Evolutionary conservation across 805 yeast genomes (phyloP), one percentile per base, ranked within the genome.

Genomic region (Spathaspora arborariae): DNA sequence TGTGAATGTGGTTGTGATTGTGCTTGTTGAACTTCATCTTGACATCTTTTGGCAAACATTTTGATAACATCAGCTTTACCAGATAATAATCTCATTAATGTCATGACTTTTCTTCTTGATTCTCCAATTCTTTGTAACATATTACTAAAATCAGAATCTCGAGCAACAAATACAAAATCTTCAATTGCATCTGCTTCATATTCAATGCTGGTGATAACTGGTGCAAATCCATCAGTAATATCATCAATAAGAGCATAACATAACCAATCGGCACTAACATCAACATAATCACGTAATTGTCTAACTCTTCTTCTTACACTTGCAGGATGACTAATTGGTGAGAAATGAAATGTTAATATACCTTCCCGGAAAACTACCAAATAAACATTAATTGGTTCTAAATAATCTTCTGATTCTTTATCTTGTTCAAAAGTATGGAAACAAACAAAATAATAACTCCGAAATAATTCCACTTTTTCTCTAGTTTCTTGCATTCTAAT

Each of bases 51-150:
- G 34, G 96, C 94, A 72, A 92, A 89, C 95, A 90, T 91, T 56
- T 87, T 86, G 58, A 92, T 88, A 45, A 92, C 98, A 64, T 92
- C 98, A 0, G 97, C 97, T 63, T 92, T 92, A 52, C 96, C 96
- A 36, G 92, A 82, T 43, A 92, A 74, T 52, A 92, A 71, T 58
- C 98, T 78, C 87, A 91, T 83, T 59, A 92, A 67, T 1, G 96
- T 85, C 97, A 92, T 92, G 27, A 91, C 95, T 60, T 85, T 87
- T 53, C 92, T 78, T 65, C 98, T 80, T 9, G 96, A 81, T 62
- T 88, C 91, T 49, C 97, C 97, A 55, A 92, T 89, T 53, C 85
- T 77, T 54, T 81, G 78, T 55, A 92, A 70, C 91, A 92, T 88
- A 20, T 70, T 68, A 46, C 88, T 77, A 56, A 87, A 85, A 58